Evolutionary conservation across 169 alveolate species (phyloP).

Genomic region (Plasmodium malariae): DNA sequence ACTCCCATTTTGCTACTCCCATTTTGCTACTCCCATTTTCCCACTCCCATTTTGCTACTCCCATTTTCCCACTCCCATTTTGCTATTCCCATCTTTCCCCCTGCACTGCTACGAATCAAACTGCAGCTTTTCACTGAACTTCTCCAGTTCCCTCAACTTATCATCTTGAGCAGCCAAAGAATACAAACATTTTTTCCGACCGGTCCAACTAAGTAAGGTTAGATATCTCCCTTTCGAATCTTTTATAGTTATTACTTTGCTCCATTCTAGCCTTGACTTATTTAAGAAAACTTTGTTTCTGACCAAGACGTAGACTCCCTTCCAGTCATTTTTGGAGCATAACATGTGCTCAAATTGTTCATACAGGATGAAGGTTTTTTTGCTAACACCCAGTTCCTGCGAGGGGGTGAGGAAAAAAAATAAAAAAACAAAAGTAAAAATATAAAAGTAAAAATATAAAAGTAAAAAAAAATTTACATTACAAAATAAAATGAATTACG

Average conservation of each 20-base stretch:
- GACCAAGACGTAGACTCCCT: slow-evolving; percentile 53
- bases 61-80: too few relatives aligned
- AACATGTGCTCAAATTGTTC: slow-evolving; percentile 75
- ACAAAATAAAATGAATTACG: too few relatives aligned
- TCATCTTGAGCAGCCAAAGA: slow-evolving; percentile 54
- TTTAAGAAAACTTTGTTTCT: slow-evolving; percentile 46
- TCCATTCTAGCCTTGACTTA: slow-evolving; percentile 68
- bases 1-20: too few relatives aligned
- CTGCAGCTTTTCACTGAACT: slow-evolving; percentile 39
- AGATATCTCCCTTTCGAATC: slow-evolving; percentile 64
- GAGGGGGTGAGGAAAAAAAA: background rate
- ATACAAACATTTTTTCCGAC: slow-evolving; percentile 56
- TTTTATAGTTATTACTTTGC: slow-evolving; percentile 25
- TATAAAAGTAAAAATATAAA: background rate
- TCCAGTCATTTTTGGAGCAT: slow-evolving; percentile 60
- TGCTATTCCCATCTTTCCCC: background rate
- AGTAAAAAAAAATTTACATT: background rate
- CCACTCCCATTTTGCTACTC: too few relatives aligned
- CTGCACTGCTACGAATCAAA: slow-evolving; percentile 15
- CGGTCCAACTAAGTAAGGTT: slow-evolving; percentile 71
- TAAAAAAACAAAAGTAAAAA: background rate
- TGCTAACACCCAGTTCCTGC: slow-evolving; percentile 61
- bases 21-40: too few relatives aligned
- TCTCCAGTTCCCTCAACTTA: slow-evolving; percentile 49
- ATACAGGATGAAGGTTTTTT: slow-evolving; percentile 48